A percentile compares a stretch with the other conserved stretches of the same genome.
phyloP scores from a whole-genome alignment of 1,284 basidiomycete genomes.

The Ganoderma boninense region DNA sequence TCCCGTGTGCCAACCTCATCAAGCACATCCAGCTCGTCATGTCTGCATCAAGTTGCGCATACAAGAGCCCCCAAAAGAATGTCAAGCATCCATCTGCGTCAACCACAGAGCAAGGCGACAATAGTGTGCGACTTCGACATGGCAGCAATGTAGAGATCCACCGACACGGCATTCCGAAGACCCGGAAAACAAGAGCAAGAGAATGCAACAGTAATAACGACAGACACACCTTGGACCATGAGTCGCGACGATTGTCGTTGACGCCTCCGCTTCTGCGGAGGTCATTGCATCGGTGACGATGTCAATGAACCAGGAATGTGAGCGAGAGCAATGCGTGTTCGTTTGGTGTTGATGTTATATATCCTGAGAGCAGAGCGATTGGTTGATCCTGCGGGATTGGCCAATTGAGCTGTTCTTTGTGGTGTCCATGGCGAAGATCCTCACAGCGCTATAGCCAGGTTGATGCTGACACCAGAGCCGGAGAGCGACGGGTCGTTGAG shows the following conservation, averaged over 20 bases:
- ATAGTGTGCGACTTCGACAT: background rate
- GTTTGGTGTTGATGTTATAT: background rate
- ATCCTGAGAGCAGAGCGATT: background rate
- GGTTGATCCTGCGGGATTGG: background rate
- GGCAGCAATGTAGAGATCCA: background rate
- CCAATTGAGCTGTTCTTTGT: background rate
- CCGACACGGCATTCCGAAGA: background rate
- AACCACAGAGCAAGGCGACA: background rate
- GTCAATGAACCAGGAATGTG: background rate
- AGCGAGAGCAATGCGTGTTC: constrained; percentile 2
- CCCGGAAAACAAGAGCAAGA: background rate
- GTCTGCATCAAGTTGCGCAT: constrained; percentile 2
- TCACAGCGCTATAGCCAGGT: background rate
- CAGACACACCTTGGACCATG: background rate
- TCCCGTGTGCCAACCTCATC: background rate
- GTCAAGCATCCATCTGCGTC: background rate
- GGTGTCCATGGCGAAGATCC: background rate
- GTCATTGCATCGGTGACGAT: background rate
- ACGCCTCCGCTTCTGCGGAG: background rate
- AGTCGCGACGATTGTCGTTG: background rate
- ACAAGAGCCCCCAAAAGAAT: background rate
- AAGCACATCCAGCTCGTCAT: background rate
- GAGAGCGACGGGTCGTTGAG: background rate
- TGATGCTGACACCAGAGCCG: background rate
- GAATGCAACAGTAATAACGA: background rate